Evolutionary conservation across 805 yeast genomes (phyloP).

Genomic region (Kazachstania taianensis): DNA sequence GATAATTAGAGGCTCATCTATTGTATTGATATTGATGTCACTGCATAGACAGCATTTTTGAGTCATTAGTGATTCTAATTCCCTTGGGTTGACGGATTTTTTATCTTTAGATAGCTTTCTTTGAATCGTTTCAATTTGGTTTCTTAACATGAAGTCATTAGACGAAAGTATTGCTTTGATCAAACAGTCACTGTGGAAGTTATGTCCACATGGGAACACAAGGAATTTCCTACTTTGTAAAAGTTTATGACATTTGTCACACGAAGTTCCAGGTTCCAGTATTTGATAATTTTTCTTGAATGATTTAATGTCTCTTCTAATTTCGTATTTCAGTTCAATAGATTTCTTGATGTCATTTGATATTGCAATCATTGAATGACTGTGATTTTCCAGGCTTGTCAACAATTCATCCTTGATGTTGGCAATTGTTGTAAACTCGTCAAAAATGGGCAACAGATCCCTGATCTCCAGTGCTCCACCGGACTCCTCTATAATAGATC

Average conservation of each 20-base stretch:
- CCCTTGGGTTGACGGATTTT: slow-evolving; percentile 27
- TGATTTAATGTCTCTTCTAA: slow-evolving; percentile 47
- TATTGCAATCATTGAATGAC: slow-evolving; percentile 51
- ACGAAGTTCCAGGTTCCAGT: slow-evolving; percentile 76
- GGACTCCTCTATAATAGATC: slow-evolving; percentile 33
- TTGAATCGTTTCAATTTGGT: slow-evolving; percentile 40
- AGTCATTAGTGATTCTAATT: slow-evolving; percentile 50
- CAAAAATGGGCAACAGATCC: slow-evolving; percentile 75
- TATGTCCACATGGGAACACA: slow-evolving; percentile 83
- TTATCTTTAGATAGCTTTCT: slow-evolving; percentile 20
- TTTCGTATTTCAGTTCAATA: slow-evolving; percentile 45
- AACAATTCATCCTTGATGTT: slow-evolving; percentile 78
- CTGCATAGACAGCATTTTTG: slow-evolving; percentile 70
- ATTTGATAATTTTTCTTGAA: slow-evolving; percentile 49
- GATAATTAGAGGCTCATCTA: slow-evolving; percentile 51
- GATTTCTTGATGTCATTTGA: slow-evolving; percentile 72
- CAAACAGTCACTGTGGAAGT: slow-evolving; percentile 85
- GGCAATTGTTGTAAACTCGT: slow-evolving; percentile 73
- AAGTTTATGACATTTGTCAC: slow-evolving; percentile 60
- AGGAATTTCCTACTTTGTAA: slow-evolving; percentile 64
- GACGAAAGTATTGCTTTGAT: slow-evolving; percentile 48
- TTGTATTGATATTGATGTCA: slow-evolving; percentile 55
- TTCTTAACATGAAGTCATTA: slow-evolving; percentile 58
- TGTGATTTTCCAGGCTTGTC: slow-evolving; percentile 64
- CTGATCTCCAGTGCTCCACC: slow-evolving; percentile 54